Percentiles rank a stretch among this genome's conserved stretches.
Evolutionary conservation across 495 filamentous ascomycete species (phyloP).

Genomic region (Hypoxylon trugodes): DNA sequence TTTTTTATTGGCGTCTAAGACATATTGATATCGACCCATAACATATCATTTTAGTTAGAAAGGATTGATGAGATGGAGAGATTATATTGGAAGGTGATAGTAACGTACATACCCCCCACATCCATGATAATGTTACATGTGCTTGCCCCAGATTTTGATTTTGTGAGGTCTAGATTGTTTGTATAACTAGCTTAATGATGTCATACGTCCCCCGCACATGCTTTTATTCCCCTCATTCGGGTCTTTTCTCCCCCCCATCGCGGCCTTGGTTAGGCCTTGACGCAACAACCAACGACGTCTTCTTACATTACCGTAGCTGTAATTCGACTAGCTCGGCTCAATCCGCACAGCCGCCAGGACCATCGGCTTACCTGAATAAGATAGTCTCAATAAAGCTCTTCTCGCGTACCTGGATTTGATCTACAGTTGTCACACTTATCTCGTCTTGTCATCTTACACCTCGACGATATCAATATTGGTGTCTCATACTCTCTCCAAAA

Average conservation of each 20-base stretch:
- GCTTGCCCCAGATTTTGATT: background rate
- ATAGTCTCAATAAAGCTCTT: conserved; percentile 28
- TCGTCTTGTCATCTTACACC: conserved; percentile 1
- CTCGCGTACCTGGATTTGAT: conserved; percentile 30
- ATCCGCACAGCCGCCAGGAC: conserved; percentile 14
- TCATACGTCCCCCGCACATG: conserved; percentile 28
- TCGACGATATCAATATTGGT: background rate
- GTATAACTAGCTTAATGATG: conserved; percentile 29
- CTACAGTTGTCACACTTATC: conserved; percentile 18
- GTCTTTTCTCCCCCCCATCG: conserved; percentile 2
- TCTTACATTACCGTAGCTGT: conserved; percentile 20
- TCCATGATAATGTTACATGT: too few species aligned
- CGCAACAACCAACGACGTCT: conserved; percentile 11
- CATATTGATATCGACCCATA: too few species aligned
- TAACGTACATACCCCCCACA: background rate
- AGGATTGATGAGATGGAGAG: background rate
- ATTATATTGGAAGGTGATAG: conserved; percentile 5
- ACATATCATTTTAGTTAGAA: too few species aligned
- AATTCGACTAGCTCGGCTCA: conserved; percentile 28
- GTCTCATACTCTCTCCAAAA: conserved; percentile 10
- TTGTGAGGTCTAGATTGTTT: too few species aligned
- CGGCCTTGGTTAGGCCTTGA: conserved; percentile 25
- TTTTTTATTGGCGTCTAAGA: too few species aligned
- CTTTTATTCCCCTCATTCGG: conserved; percentile 19
- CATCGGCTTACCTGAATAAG: conserved; percentile 38